Conservation (phyloP, 2,329 filamentous ascomycete species). For the Calonectria hawksworthii region DNA sequence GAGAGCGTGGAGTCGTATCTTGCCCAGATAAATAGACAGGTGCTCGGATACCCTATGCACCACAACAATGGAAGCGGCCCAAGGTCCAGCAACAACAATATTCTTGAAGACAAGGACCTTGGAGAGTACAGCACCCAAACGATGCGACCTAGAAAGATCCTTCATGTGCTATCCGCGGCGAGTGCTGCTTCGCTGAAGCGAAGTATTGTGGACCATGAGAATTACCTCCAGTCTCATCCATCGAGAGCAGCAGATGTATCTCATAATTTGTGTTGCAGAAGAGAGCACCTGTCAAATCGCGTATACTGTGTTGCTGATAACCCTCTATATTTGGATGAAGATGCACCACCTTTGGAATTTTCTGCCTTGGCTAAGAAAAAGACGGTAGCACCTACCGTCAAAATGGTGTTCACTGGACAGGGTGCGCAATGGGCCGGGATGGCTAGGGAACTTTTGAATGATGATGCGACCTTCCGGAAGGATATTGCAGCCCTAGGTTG, state of each 20-base stretch:
- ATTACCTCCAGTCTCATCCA: neutral
- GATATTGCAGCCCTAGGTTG: slow-evolving; percentile 41
- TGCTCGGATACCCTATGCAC: neutral
- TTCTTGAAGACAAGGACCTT: neutral
- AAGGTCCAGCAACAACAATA: neutral
- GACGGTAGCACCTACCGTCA: neutral
- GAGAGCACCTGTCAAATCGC: neutral
- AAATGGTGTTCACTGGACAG: slow-evolving; percentile 52
- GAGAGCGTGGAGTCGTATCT: slow-evolving; percentile 33
- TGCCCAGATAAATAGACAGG: slow-evolving; percentile 2
- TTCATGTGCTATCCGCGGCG: neutral
- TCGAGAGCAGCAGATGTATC: neutral
- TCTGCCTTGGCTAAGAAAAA: slow-evolving; percentile 31
- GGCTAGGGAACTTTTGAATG: slow-evolving; percentile 45
- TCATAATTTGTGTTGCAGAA: neutral
- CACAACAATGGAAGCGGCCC: neutral
- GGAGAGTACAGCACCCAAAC: neutral
- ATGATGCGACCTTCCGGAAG: slow-evolving; percentile 16
- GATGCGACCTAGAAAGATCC: neutral
- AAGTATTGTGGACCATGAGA: neutral
- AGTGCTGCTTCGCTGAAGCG: neutral
- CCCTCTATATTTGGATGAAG: neutral
- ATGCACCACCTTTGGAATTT: neutral
- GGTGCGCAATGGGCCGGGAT: slow-evolving; percentile 53
- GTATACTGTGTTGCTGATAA: neutral